Base-by-base conservation (phyloP, 2,329 filamentous ascomycete species). In the Pseudofabraea citricarpa region DNA sequence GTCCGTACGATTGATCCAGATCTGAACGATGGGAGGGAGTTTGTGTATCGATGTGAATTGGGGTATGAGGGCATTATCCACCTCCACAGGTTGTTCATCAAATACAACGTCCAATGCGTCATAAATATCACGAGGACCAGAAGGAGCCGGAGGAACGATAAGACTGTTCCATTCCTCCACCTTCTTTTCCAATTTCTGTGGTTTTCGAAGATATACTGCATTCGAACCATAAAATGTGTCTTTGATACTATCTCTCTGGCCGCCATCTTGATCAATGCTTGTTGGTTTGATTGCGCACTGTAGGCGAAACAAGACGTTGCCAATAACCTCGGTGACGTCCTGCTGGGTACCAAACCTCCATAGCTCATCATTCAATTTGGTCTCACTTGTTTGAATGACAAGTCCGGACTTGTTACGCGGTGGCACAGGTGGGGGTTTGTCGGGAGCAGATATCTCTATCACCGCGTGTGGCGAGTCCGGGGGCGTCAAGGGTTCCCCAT, bases 321-420 rank as follows among this genome's bases (percentile, higher is more conserved):
- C 89, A 69, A 96, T 90, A 36, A 96, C 91, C 64, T 98, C 93
- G 10, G 90, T 90, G 4, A 96, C 91, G 65, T 98, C 93, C 66
- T 98, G 90, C 59, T 98, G 93, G 24, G 59, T 53, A 18, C 61
- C 61, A 54, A 63, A 64, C 40, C 49, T 57, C 55, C 59, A 60
- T 29, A 61, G 40, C 29, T 62, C 56, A 21, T 58, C 55, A n/a
- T 59, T 52, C n/a, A 41, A 33, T 29, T 55, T 58, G 9, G 33
- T 50, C 15, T 58, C 56, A 29, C 43, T 53, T 31, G 54, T 60
- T 33, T 55, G 51, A 37, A 60, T 61, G 8, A 57, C 52, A 19
- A 59, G 51, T 12, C 55, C 55, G 23, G 58, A 44, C 36, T 62
- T 62, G 33, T 61, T 60, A n/a, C 59, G 53, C 27, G 61, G 60